These are phyloP conservation scores for Petunia hybrid DNA, from an alignment of 305 asterid species.

Conservation along the genomic window DNA sequence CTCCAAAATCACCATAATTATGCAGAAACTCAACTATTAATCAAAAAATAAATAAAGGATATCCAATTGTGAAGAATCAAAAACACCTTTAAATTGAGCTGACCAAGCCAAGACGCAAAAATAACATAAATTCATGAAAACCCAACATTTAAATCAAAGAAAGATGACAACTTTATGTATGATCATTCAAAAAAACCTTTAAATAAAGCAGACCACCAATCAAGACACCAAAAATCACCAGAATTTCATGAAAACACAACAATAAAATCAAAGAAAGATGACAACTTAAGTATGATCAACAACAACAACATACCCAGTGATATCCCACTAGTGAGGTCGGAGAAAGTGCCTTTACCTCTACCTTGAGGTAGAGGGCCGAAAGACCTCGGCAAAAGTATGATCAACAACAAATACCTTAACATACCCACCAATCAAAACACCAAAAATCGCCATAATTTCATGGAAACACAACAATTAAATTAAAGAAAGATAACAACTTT, in stretches of 20 bases:
- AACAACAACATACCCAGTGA: no score
- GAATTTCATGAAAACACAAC: slow-evolving; percentile 8
- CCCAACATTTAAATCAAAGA: not conserved
- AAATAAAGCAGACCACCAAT: slow-evolving; percentile 49
- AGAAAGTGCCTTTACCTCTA: no score
- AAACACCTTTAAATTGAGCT: not conserved
- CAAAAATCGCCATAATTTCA: not conserved
- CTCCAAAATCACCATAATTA: not conserved
- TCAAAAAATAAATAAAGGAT: not conserved
- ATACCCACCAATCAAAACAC: not conserved
- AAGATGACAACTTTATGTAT: not conserved
- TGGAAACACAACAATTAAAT: not conserved
- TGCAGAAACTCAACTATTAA: not conserved
- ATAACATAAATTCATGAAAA: not conserved
- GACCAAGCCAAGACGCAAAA: not conserved
- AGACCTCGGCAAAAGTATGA: no score
- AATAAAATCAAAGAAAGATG: not conserved
- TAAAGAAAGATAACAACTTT: not conserved
- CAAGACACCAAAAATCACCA: not conserved
- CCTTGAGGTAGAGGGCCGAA: no score
- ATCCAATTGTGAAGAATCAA: not conserved
- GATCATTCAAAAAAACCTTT: slow-evolving; percentile 38
- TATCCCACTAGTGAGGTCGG: no score
- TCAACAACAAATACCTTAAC: slow-evolving; percentile 44
- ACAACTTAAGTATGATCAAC: no score